phyloP scores from a whole-genome alignment of 495 filamentous ascomycete species.

The Friedmanniomyces endolithicus region DNA sequence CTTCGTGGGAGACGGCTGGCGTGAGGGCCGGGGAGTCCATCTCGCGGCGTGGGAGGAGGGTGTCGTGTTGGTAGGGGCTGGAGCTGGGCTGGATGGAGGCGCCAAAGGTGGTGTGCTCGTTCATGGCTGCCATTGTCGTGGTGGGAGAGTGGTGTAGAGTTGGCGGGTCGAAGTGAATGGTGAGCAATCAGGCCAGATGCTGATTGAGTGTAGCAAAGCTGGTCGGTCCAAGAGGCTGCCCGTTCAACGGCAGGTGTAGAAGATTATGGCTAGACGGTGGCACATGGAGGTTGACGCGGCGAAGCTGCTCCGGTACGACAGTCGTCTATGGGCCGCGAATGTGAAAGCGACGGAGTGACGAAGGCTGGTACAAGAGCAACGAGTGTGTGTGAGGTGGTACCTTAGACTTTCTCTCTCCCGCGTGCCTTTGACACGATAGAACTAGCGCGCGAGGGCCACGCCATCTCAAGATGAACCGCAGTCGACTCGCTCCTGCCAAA shows the following conservation, averaged over 20 bases:
- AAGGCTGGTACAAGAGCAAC: neutral
- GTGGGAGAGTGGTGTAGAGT: neutral
- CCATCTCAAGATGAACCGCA: no score
- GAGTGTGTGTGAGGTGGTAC: no score
- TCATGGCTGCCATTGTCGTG: conserved; percentile 1
- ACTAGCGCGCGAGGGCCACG: no score
- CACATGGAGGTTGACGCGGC: neutral
- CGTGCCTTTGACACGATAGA: no score
- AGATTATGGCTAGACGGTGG: neutral
- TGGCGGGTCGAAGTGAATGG: neutral
- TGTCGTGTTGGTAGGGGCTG: neutral
- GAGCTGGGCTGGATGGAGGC: conserved; percentile 9
- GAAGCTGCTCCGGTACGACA: neutral
- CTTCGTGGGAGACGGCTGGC: conserved; percentile 11
- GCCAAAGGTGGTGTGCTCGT: conserved; percentile 13
- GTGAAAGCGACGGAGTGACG: neutral
- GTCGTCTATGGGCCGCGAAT: neutral
- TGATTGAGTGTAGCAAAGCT: neutral
- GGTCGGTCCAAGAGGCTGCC: neutral
- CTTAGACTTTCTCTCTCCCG: no score
- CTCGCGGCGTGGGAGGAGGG: conserved; percentile 5
- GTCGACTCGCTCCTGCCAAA: no score
- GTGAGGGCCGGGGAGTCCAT: conserved; percentile 16
- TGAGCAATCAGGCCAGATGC: neutral
- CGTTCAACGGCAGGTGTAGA: neutral